Base-by-base conservation (phyloP, 257 asterid species). In the Mentha longifolia region DNA sequence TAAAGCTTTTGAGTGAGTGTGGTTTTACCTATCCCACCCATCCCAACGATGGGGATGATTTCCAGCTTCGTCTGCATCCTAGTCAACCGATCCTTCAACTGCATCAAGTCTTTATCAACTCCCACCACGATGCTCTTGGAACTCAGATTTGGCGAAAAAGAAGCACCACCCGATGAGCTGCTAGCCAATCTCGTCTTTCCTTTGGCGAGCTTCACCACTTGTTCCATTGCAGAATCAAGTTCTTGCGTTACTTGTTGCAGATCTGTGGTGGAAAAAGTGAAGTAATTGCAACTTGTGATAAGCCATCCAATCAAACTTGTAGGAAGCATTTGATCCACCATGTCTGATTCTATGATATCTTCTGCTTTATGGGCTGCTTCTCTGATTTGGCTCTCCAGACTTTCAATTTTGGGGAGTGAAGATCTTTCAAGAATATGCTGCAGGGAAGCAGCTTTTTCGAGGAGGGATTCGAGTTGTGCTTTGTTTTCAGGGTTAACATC, bases 281-380 rank as follows among this genome's bases (percentile, higher is more conserved):
- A 57, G 0, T n/a, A n/a, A n/a, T n/a, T n/a, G n/a, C n/a, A n/a
- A n/a, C n/a, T n/a, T n/a, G n/a, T n/a, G n/a, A n/a, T n/a, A n/a
- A n/a, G n/a, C n/a, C n/a, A n/a, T n/a, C n/a, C n/a, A n/a, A n/a
- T n/a, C n/a, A n/a, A n/a, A n/a, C 17, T 57, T 2, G 0, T 19
- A 4, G 49, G 11, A 33, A 28, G 68, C 11, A 61, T 12, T 43
- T 17, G 66, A 43, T 31, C 56, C 2, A 25, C 28, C 16, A 76
- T 19, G 5, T 55, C 14, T 0, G 72, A 42, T 28, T 76, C 76
- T 3, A 76, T 37, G 9, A 45, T 13, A 10, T 76, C 80, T 4
- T 76, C 73, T 4, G 80, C 76, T 14, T 43, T 22, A 19, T 76
- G 28, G 0, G 64, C 58, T 15, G 73, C 73, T 16, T 70, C 76